Percentiles rank a stretch among this genome's conserved stretches.
Evolutionary conservation across 768 basidiomycete genomes (phyloP).

Genomic region (Tulasnella sp.): DNA sequence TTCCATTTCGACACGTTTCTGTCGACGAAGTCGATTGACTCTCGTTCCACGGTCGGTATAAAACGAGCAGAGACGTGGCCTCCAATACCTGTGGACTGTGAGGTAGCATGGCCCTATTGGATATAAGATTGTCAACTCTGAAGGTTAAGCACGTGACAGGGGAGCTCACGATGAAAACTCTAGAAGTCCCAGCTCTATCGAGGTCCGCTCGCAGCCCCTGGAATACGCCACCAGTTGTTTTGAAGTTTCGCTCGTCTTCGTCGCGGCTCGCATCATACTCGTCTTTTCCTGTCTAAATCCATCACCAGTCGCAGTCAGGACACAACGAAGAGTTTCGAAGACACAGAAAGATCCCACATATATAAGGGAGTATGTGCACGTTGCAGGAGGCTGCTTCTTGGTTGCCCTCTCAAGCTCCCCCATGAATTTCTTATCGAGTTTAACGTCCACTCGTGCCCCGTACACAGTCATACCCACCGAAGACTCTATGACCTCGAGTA

Average conservation of each 20-base stretch:
- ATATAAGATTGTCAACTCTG: background rate
- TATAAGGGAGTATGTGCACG: constrained; percentile 70
- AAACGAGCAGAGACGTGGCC: constrained; percentile 70
- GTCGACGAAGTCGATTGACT: constrained; percentile 84
- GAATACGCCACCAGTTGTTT: constrained; percentile 69
- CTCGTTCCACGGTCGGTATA: constrained; percentile 92
- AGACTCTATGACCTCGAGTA: constrained; percentile 35
- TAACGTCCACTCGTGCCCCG: constrained; percentile 54
- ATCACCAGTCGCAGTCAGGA: too few relatives aligned
- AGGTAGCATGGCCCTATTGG: constrained; percentile 72
- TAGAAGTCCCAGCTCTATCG: constrained; percentile 59
- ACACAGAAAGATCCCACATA: constrained; percentile 67
- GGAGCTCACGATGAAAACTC: constrained; percentile 68
- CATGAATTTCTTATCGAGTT: constrained; percentile 51
- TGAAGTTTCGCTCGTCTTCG: constrained; percentile 50
- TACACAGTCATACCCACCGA: constrained; percentile 55
- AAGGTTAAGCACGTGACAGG: background rate
- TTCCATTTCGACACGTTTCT: constrained; percentile 70
- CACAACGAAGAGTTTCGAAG: too few relatives aligned
- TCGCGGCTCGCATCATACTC: constrained; percentile 64
- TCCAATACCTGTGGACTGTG: constrained; percentile 77
- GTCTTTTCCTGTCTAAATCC: constrained; percentile 60
- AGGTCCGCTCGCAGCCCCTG: constrained; percentile 79
- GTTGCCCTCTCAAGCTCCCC: constrained; percentile 79
- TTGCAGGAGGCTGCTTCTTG: constrained; percentile 82